Base-by-base conservation (phyloP, 75 land plant species). In the Sequoia sempervirens region DNA sequence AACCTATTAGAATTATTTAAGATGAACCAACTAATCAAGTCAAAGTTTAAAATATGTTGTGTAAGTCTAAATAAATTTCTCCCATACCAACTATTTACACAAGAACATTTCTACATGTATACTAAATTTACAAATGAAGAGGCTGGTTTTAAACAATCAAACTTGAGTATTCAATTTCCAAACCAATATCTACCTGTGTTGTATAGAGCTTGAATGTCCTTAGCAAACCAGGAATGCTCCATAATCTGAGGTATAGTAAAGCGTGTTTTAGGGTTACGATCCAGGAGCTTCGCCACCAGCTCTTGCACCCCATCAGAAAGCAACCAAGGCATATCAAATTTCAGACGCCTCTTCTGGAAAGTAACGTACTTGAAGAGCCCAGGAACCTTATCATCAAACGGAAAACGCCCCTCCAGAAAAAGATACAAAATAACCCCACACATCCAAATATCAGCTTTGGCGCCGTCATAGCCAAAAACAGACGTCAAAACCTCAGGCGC, bases 401-500 rank as follows among this genome's bases (percentile, higher is more conserved):
- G 72, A 68, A 9, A 68, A 28, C 34, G 30, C 72, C 72, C 34
- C 34, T n/a, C 34, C 13, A 68, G 3, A n/a, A 68, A 28, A 1
- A 68, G 30, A 30, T 68, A 68, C 72, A 68, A 30, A 30, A 68
- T 68, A 30, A 68, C 34, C 10, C 72, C 72, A 69, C 88, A 89
- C 5, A 87, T 85, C 90, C 90, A 91, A 46, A 91, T 12, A 54
- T 91, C 92, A n/a, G 86, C 88, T n/a, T 80, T 75, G 28, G 84
- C 88, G 40, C 88, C 92, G 76, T 81, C 81, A 80, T 90, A 90
- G 5, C 92, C 92, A 2, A 11, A 34, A 36, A 79, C 76, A 58
- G 79, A 80, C 15, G 78, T 79, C 28, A 87, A 80, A 18, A 90
- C 87, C 86, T 91, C 93, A 52, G 93, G 93, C 38, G 93, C 89